Conservation (phyloP, 169 alveolate genomes). For the Eimeria necatrix region DNA sequence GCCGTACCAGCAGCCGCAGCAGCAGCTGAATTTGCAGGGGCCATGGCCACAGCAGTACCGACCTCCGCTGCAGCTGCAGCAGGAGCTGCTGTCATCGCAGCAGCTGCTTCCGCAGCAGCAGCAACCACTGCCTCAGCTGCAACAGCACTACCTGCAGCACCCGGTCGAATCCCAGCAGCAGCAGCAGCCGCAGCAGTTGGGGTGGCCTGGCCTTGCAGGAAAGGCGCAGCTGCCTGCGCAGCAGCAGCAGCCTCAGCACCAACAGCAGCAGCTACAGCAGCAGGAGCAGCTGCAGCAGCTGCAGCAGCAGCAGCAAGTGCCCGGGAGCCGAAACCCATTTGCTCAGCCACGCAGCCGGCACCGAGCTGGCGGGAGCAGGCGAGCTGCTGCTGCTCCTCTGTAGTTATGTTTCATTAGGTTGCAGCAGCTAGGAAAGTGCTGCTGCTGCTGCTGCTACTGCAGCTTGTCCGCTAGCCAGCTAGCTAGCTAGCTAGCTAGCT, state of each 20-base stretch:
- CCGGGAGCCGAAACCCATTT: constrained; percentile 32
- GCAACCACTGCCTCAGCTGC: background rate
- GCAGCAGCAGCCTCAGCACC: background rate
- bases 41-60: background rate
- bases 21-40: background rate
- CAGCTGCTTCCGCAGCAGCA: background rate
- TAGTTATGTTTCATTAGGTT: background rate
- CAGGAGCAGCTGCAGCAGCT: constrained; percentile 27
- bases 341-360: constrained; percentile 54
- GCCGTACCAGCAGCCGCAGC: background rate
- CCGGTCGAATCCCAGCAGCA: background rate
- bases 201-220: background rate
- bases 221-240: background rate
- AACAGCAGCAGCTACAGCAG: constrained; percentile 13
- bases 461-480: background rate
- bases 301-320: constrained; percentile 24
- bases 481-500: background rate
- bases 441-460: background rate
- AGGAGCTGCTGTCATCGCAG: background rate
- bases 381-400: constrained; percentile 11
- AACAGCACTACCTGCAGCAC: background rate
- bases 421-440: background rate
- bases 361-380: constrained; percentile 8
- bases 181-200: constrained; percentile 1
- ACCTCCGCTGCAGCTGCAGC: background rate